Percentiles rank a stretch among this genome's conserved stretches.
These are phyloP conservation scores for Tillandsia leiboldiana DNA, from an alignment of 176 grass and related monocot genomes.

Conservation along the genomic window DNA sequence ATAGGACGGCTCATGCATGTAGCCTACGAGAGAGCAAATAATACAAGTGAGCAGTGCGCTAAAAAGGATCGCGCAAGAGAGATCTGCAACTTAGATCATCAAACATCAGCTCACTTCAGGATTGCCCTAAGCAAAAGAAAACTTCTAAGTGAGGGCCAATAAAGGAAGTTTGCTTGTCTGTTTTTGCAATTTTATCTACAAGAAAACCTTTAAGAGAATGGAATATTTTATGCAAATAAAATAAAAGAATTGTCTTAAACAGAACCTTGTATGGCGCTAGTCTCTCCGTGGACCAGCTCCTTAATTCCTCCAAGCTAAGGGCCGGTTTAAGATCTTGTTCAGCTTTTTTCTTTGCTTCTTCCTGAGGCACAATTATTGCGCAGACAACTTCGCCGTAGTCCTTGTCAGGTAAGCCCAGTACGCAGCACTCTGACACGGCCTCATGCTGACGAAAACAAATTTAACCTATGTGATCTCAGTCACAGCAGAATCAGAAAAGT, in stretches of 20 bases:
- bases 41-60: no score
- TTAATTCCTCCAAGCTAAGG: conserved; percentile 60
- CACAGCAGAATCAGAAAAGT: background rate
- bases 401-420: conserved; percentile 72
- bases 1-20: no score
- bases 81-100: background rate
- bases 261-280: conserved; percentile 96
- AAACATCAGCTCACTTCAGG: background rate
- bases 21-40: no score
- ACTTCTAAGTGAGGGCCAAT: background rate
- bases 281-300: conserved; percentile 75
- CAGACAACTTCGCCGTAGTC: conserved; percentile 82
- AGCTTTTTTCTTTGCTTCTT: conserved; percentile 39
- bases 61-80: no score
- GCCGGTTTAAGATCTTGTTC: conserved; percentile 41
- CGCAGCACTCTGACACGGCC: conserved; percentile 54
- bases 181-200: background rate
- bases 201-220: background rate
- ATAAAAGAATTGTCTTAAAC: conserved; percentile 11
- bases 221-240: background rate
- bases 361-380: conserved; percentile 66
- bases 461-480: conserved; percentile 14
- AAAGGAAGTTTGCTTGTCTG: no score
- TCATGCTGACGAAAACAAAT: conserved; percentile 45
- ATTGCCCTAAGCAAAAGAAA: background rate